Evolutionary conservation across 2,329 filamentous ascomycete species (phyloP).

Genomic region (Ceratocystis lukuohia): DNA sequence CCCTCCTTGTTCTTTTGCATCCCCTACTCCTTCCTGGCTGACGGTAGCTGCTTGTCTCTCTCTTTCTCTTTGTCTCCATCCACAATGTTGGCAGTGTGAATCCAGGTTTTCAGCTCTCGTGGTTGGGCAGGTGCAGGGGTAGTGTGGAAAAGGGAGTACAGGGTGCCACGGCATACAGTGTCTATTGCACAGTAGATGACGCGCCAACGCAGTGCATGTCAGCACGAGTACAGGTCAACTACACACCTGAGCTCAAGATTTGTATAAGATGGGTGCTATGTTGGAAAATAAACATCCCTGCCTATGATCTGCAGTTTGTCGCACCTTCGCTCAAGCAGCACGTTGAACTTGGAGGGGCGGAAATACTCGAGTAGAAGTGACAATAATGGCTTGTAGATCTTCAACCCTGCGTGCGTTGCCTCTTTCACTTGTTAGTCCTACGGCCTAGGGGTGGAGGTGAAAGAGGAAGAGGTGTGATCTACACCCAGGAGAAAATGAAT

Average conservation of each 20-base stretch:
- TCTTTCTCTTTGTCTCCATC: background rate
- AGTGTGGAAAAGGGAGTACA: background rate
- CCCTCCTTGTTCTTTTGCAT: background rate
- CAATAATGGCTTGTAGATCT: background rate
- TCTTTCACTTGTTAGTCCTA: background rate
- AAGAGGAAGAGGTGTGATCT: background rate
- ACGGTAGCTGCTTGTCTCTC: no score
- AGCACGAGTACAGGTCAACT: background rate
- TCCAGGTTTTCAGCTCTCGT: slow-evolving; percentile 4
- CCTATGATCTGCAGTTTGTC: background rate
- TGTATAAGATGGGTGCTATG: no score
- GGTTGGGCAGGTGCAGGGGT: background rate
- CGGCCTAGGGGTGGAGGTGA: background rate
- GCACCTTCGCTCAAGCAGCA: background rate
- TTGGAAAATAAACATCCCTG: background rate
- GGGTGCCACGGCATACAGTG: background rate
- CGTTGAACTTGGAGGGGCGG: background rate
- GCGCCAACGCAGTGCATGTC: background rate
- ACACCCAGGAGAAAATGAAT: background rate
- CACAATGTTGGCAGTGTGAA: background rate
- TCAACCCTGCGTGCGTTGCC: background rate
- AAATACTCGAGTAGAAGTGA: background rate
- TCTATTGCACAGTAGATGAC: background rate
- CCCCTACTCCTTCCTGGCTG: no score
- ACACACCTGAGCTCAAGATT: background rate